A percentile compares a stretch with the other conserved stretches of the same genome.
These are phyloP conservation scores for Hericium erinaceus DNA, from an alignment of 768 basidiomycete genomes.

Conservation along the genomic window DNA sequence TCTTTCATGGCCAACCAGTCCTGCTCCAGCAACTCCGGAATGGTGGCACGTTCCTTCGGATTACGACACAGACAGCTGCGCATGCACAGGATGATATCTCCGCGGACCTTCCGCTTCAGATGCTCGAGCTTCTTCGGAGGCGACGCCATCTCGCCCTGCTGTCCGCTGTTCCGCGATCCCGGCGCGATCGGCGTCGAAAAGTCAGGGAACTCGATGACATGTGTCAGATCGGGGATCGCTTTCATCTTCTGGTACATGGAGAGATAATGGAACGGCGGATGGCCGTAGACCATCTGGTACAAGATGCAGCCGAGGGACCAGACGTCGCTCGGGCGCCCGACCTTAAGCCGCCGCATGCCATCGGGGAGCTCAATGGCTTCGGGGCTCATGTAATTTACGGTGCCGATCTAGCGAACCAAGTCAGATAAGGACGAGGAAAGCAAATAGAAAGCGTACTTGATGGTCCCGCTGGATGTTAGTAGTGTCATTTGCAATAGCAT, in stretches of 20 bases:
- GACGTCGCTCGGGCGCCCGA: slow-evolving; percentile 91
- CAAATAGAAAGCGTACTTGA: slow-evolving; percentile 45
- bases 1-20: slow-evolving; percentile 67
- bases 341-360: slow-evolving; percentile 83
- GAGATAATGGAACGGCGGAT: slow-evolving; percentile 84
- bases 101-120: slow-evolving; percentile 57
- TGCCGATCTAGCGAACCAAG: slow-evolving; percentile 63
- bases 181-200: slow-evolving; percentile 44
- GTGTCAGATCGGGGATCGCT: slow-evolving; percentile 73
- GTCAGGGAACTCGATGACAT: slow-evolving; percentile 78
- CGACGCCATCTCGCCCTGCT: slow-evolving; percentile 22
- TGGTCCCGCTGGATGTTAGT: slow-evolving; percentile 97
- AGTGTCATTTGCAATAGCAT: slow-evolving; percentile 96
- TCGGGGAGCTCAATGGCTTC: slow-evolving; percentile 89
- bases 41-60: slow-evolving; percentile 63
- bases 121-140: slow-evolving; percentile 57
- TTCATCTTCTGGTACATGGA: slow-evolving; percentile 86
- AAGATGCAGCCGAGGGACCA: slow-evolving; percentile 98
- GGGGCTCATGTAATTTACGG: slow-evolving; percentile 98
- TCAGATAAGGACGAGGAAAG: neutral
- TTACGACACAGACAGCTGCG: neutral
- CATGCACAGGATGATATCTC: neutral
- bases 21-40: slow-evolving; percentile 77
- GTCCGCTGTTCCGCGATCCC: slow-evolving; percentile 17
- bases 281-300: slow-evolving; percentile 97